Conservation (phyloP, 306 rosid genomes). For the Urtica urens region DNA sequence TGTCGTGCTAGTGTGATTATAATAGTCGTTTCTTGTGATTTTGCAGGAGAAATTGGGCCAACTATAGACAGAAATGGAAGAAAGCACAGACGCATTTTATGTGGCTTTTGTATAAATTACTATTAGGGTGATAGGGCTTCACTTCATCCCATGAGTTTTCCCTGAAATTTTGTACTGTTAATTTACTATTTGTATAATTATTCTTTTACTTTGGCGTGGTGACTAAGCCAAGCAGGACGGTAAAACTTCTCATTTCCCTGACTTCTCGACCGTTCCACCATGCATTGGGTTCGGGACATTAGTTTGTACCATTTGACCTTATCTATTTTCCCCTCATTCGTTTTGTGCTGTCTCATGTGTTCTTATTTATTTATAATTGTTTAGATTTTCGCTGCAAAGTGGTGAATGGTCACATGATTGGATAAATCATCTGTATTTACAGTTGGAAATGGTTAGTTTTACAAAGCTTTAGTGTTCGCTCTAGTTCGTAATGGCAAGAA, state of each 20-base stretch:
- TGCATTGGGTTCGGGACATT: background rate
- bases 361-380: too few relatives aligned
- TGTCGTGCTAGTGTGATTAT: constrained; percentile 4
- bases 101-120: background rate
- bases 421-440: too few relatives aligned
- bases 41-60: constrained; percentile 80
- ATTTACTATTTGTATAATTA: constrained; percentile 9
- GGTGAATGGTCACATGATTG: too few relatives aligned
- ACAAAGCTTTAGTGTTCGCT: too few relatives aligned
- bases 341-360: too few relatives aligned
- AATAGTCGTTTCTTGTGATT: constrained; percentile 19
- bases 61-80: constrained; percentile 23
- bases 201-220: background rate
- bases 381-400: too few relatives aligned
- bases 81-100: background rate
- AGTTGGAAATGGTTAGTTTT: too few relatives aligned
- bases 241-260: background rate
- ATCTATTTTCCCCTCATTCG: too few relatives aligned
- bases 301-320: background rate
- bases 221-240: background rate
- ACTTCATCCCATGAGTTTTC: background rate
- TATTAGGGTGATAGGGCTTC: background rate
- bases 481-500: background rate
- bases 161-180: constrained; percentile 17
- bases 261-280: background rate